phyloP scores from a whole-genome alignment of 2,329 filamentous ascomycete species.

The Arthrocladium fulminans region DNA sequence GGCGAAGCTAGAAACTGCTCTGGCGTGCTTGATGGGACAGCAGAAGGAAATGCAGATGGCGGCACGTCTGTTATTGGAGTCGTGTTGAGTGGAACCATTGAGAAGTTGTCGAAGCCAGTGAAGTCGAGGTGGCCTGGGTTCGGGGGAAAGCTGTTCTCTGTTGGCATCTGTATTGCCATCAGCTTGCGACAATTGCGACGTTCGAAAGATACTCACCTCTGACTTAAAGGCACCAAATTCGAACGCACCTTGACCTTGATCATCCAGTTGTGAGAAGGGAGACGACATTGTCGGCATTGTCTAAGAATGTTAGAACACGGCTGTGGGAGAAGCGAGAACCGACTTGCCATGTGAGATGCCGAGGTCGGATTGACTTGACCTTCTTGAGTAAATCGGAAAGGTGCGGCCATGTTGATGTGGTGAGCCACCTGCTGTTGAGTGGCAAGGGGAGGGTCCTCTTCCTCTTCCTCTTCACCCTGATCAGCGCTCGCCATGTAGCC shows the following conservation, averaged over 20 bases:
- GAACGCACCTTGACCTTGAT: not conserved
- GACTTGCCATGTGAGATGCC: not conserved
- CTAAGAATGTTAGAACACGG: not conserved
- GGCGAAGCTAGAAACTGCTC: not conserved
- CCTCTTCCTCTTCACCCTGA: slow-evolving; percentile 8
- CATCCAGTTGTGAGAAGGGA: slow-evolving; percentile 1
- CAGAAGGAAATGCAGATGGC: not conserved
- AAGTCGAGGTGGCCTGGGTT: not conserved
- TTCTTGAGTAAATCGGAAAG: not conserved
- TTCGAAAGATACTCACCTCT: too few relatives aligned
- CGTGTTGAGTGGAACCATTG: not conserved
- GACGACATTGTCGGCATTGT: not conserved
- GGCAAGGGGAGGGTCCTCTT: not conserved
- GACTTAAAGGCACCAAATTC: not conserved
- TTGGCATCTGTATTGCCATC: too few relatives aligned
- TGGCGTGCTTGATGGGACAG: not conserved
- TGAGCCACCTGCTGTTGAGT: not conserved
- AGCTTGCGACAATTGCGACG: too few relatives aligned
- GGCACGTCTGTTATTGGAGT: not conserved
- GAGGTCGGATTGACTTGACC: slow-evolving; percentile 4
- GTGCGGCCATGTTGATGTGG: not conserved
- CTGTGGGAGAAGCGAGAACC: not conserved
- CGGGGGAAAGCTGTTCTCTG: too few relatives aligned
- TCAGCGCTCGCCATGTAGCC: not conserved
- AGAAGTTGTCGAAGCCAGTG: not conserved